Conservation (phyloP, 495 filamentous ascomycete genomes). For the Choiromyces venosus region DNA sequence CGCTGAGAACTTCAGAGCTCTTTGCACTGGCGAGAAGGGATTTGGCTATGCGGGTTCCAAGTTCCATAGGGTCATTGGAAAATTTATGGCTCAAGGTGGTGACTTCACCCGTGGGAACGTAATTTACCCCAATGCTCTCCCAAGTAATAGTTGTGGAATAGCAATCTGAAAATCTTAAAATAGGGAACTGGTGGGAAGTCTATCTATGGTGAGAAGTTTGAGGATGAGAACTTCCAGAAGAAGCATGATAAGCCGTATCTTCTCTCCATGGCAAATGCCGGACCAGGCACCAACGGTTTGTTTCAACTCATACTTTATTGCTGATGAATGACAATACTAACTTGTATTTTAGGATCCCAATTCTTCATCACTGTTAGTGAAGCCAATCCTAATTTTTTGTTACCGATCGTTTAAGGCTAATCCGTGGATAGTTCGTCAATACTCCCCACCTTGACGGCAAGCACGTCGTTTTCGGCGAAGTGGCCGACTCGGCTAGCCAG, state of each 20-base stretch:
- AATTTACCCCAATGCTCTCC: conserved; percentile 47
- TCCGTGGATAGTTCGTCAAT: conserved; percentile 47
- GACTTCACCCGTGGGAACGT: conserved; percentile 97
- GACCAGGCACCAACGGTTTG: conserved; percentile 58
- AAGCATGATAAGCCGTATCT: conserved; percentile 61
- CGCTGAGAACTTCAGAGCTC: conserved; percentile 84
- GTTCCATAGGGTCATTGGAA: conserved; percentile 94
- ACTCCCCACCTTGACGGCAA: conserved; percentile 72
- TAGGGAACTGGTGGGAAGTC: conserved; percentile 81
- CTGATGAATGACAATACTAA: conserved; percentile 5
- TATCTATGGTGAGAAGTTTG: conserved; percentile 81
- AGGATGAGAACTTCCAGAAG: conserved; percentile 69
- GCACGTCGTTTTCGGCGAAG: conserved; percentile 78
- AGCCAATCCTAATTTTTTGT: conserved; percentile 70
- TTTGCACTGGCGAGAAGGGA: conserved; percentile 91
- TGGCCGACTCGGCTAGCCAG: conserved; percentile 60
- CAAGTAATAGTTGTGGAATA: conserved; percentile 38
- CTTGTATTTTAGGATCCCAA: conserved; percentile 9
- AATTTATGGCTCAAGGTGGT: conserved; percentile 99
- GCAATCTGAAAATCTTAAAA: conserved; percentile 26
- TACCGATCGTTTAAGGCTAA: conserved; percentile 48
- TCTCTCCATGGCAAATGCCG: conserved; percentile 80
- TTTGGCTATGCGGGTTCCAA: conserved; percentile 72
- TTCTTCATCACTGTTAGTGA: conserved; percentile 45
- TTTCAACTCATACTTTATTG: background rate